Base-by-base conservation (phyloP, 2,329 filamentous ascomycete species). In the Bipolaris oryzae region DNA sequence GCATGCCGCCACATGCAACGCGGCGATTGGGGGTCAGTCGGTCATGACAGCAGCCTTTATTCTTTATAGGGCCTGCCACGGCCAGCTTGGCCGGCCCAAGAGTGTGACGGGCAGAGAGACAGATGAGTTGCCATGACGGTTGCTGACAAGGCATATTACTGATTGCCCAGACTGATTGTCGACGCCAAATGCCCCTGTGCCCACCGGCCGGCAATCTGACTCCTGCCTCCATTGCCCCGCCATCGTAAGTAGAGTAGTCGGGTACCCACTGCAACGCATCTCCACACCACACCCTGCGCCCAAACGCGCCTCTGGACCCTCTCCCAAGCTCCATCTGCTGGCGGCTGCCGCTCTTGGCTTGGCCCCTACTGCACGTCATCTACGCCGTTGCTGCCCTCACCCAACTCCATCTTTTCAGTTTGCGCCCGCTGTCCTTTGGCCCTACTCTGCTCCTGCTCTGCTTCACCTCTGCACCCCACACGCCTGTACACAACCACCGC, bases 1-100 rank as follows among this genome's bases (percentile, higher is more conserved):
- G 58, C 39, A 56, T 55, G 34, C 61, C 64, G 67, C 70, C 69
- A 70, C 66, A 51, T 63, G 55, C 64, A 62, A 55, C 62, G 48
- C 58, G 46, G 61, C 61, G 57, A 69, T 63, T 62, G 61, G 64
- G 63, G 62, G 55, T 44, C 48, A n/a, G 33, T 52, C 23, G 21
- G 57, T 60, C 63, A 63, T 63, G 57, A 67, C 63, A 55, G 54
- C 60, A 41, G 55, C 62, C 28, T 62, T 68, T 64, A 63, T 65
- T 69, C 62, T 68, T 65, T 55, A 60, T 58, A 58, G 47, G 47
- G 50, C 60, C 58, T 56, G 49, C 53, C 51, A 50, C 20, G 35
- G 21, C 43, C 52, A 55, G 50, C 39, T 54, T 55, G 39, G 57
- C 45, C 35, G 46, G 20, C 28, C 25, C 20, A 18, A 18, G 18